Evolutionary conservation across 1,284 basidiomycete genomes (phyloP), one percentile per base, ranked within the genome.

Genomic region (Coriolopsis trogii): DNA sequence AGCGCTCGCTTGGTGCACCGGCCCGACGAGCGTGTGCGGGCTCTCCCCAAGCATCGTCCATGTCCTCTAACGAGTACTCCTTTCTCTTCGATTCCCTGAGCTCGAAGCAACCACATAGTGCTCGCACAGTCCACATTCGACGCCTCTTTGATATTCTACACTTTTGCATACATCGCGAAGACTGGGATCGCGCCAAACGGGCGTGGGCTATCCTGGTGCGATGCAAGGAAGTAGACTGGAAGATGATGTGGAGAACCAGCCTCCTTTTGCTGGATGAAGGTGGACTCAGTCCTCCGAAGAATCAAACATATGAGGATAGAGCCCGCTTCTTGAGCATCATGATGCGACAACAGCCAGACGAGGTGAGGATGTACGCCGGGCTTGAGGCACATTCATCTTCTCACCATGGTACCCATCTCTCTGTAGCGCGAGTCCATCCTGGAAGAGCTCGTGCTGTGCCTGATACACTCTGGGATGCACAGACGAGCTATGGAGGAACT

Each of bases 191-290:
- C 31, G 93, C 92, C 15, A 78, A 73, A 42, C 77, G 82, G 55
- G 89, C 89, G 8, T 96, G 91, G 90, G 73, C 79, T 25, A 88
- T 95, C 50, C 79, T 95, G 31, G 79, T 83, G n/a, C 79, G 86
- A 57, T 95, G 93, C 67, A 87, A 87, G 61, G 93, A 95, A 71
- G 74, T 93, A 8, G 73, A 88, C 59, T 93, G 90, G 89, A 82
- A 74, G 64, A 67, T 77, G 12, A 76, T 89, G 66, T 95, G 93
- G 93, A 76, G 75, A 41, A 85, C 82, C 49, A 88, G 86, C 10
- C 66, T 93, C 24, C 70, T 78, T 46, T 68, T 92, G 28, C 71
- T 89, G 15, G 74, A 72, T 39, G 51, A 51, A 16, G 31, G n/a
- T 15, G 42, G 38, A 1, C 20, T 23, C 31, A 31, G 6, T n/a